Conservation (phyloP, 345 rosid genomes). For the Mallotus nudiflorus region DNA sequence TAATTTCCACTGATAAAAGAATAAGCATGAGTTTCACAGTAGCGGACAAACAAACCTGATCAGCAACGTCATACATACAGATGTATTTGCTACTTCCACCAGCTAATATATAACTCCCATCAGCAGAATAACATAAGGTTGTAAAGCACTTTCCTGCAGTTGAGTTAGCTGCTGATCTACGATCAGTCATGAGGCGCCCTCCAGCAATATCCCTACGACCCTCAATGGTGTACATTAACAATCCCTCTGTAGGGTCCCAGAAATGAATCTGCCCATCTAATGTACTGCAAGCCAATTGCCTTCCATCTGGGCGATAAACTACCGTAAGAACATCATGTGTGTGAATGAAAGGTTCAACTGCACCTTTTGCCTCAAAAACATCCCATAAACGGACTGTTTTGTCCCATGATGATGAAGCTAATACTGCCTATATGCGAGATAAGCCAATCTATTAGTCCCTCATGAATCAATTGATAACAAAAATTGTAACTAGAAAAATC, state of each 20-base stretch:
- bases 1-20: background rate
- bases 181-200: conserved; percentile 88
- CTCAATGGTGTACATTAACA: conserved; percentile 87
- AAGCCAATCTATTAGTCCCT: conserved; percentile 4
- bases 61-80: conserved; percentile 93
- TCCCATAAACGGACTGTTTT: conserved; percentile 90
- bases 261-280: conserved; percentile 94
- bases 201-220: conserved; percentile 97
- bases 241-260: conserved; percentile 94
- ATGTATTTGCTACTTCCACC: conserved; percentile 96
- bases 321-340: conserved; percentile 88
- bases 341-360: conserved; percentile 82
- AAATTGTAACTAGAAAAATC: background rate
- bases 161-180: conserved; percentile 90
- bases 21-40: background rate
- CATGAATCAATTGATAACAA: conserved; percentile 11
- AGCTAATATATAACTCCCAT: conserved; percentile 90
- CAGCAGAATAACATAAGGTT: conserved; percentile 88
- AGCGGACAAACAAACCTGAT: conserved; percentile 61
- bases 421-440: conserved; percentile 42
- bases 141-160: conserved; percentile 94
- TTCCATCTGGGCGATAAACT: conserved; percentile 94
- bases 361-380: conserved; percentile 89
- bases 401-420: conserved; percentile 99
- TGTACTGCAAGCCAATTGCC: conserved; percentile 85